Evolutionary conservation across 805 yeast species (phyloP).

Genomic region (Pichia kluyveri): DNA sequence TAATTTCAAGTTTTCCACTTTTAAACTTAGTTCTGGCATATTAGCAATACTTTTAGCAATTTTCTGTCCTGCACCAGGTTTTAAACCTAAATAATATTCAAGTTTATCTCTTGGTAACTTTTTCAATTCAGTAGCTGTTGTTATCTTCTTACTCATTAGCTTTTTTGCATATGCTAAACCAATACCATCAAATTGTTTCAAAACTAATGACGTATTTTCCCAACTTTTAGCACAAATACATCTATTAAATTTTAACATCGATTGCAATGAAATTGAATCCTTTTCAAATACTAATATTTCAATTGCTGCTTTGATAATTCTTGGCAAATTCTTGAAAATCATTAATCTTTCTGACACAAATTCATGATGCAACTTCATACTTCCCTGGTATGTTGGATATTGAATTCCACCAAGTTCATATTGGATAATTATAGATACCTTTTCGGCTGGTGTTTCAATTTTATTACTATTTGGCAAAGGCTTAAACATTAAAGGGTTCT

Average conservation of each 20-base stretch:
- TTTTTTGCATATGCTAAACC: slow-evolving; percentile 33
- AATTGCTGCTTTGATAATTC: slow-evolving; percentile 35
- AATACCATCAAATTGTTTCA: slow-evolving; percentile 40
- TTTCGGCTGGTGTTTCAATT: slow-evolving; percentile 25
- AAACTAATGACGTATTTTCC: slow-evolving; percentile 37
- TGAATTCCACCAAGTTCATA: slow-evolving; percentile 43
- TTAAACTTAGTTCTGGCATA: slow-evolving; percentile 31
- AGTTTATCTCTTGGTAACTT: slow-evolving; percentile 25
- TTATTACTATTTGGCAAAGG: slow-evolving; percentile 25
- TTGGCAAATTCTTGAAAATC: slow-evolving; percentile 33
- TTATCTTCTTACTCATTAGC: slow-evolving; percentile 29
- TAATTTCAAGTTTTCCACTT: slow-evolving; percentile 8
- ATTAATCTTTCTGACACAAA: slow-evolving; percentile 36
- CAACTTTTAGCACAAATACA: slow-evolving; percentile 38
- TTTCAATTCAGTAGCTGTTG: slow-evolving; percentile 22
- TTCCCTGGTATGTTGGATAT: slow-evolving; percentile 34
- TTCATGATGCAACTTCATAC: slow-evolving; percentile 29
- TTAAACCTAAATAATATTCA: slow-evolving; percentile 33
- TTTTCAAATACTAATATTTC: slow-evolving; percentile 33
- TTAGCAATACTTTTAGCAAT: slow-evolving; percentile 25
- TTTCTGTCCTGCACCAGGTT: slow-evolving; percentile 32
- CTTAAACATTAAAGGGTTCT: slow-evolving; percentile 29
- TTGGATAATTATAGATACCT: slow-evolving; percentile 36
- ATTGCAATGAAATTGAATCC: slow-evolving; percentile 34
- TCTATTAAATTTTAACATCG: slow-evolving; percentile 30